Evolutionary conservation across 495 filamentous ascomycete species (phyloP).

Genomic region (Jackrogersella minutella): DNA sequence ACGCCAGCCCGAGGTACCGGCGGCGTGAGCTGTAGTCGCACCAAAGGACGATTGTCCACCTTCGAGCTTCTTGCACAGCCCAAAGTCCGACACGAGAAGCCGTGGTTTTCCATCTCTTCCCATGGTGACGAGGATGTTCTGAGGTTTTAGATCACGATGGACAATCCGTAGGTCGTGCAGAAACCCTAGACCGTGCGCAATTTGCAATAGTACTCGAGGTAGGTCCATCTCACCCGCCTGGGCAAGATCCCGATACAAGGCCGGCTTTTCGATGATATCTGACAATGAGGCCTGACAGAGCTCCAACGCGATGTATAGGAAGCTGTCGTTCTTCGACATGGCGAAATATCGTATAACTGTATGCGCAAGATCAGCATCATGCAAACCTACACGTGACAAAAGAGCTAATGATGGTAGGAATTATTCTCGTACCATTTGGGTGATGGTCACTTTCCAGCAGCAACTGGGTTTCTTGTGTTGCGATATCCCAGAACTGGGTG

Average conservation of each 20-base stretch:
- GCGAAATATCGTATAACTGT: constrained; percentile 96
- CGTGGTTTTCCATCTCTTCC: constrained; percentile 70
- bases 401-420: too few relatives aligned
- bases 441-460: constrained; percentile 95
- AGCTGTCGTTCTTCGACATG: constrained; percentile 85
- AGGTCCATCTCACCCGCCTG: constrained; percentile 63
- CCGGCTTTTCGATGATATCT: constrained; percentile 79
- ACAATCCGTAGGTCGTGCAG: constrained; percentile 93
- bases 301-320: constrained; percentile 95
- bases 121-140: constrained; percentile 87
- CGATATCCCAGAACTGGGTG: constrained; percentile 92
- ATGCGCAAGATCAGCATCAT: constrained; percentile 37
- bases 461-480: constrained; percentile 88
- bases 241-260: constrained; percentile 55
- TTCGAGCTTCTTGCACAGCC: constrained; percentile 97
- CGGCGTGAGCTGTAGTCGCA: constrained; percentile 90
- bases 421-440: constrained; percentile 66
- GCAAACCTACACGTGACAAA: not conserved
- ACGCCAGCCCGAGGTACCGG: constrained; percentile 94
- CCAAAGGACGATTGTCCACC: constrained; percentile 94
- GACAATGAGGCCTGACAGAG: constrained; percentile 93
- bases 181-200: constrained; percentile 85
- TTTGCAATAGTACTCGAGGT: constrained; percentile 79
- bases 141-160: constrained; percentile 95
- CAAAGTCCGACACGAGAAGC: constrained; percentile 95